phyloP scores from a whole-genome alignment of 768 basidiomycete genomes.

The Mycena metata region DNA sequence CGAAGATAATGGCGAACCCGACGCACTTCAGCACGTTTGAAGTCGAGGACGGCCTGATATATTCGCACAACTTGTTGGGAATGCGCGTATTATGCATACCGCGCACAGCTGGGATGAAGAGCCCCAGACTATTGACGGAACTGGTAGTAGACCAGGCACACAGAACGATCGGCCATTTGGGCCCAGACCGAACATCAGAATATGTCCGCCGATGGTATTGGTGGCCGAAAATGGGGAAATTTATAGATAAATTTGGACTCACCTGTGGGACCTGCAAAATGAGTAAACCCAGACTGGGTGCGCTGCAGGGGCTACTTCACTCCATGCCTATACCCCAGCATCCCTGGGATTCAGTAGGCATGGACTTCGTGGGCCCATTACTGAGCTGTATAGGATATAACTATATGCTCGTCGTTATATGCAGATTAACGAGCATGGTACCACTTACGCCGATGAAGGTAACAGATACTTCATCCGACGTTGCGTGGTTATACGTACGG shows the following conservation, averaged over 20 bases:
- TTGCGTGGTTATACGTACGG: too few relatives aligned
- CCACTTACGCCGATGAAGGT: too few relatives aligned
- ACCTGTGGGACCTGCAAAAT: not conserved
- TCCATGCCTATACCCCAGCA: not conserved
- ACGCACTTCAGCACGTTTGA: not conserved
- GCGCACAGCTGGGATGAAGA: not conserved
- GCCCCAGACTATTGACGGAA: not conserved
- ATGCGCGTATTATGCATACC: not conserved
- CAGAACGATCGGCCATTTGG: constrained; percentile 43
- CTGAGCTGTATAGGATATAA: not conserved
- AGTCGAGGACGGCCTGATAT: not conserved
- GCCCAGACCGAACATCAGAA: constrained; percentile 38
- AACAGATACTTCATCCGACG: too few relatives aligned
- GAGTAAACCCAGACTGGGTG: not conserved
- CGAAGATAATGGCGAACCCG: not conserved
- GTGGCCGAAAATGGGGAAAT: constrained; percentile 32
- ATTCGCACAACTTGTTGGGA: not conserved
- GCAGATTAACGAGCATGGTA: too few relatives aligned
- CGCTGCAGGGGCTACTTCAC: not conserved
- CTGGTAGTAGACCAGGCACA: not conserved
- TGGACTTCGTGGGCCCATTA: constrained; percentile 18
- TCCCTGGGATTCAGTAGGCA: constrained; percentile 38
- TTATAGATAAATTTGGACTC: constrained; percentile 29
- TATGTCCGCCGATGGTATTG: constrained; percentile 42
- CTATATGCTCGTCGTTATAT: too few relatives aligned